Conservation (phyloP, 352 stramenopile genomes). For the Phytopythium kandeliae region DNA sequence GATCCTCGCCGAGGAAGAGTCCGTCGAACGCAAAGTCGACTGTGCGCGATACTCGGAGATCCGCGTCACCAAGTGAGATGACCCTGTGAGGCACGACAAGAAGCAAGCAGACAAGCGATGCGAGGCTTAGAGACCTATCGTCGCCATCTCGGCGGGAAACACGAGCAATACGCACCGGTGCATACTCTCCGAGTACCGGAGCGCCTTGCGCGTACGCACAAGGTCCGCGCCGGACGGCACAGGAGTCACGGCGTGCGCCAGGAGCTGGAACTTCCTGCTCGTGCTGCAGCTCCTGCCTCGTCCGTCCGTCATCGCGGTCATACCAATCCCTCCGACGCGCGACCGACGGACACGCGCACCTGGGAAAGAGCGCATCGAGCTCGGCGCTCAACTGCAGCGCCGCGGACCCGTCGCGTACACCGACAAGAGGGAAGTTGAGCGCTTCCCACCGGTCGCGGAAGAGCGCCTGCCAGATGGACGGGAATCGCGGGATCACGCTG, state of each 20-base stretch:
- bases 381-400: slow-evolving; percentile 31
- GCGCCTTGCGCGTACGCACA: slow-evolving; percentile 29
- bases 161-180: slow-evolving; percentile 25
- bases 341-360: slow-evolving; percentile 13
- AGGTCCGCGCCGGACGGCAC: slow-evolving; percentile 65
- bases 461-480: slow-evolving; percentile 48
- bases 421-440: slow-evolving; percentile 52
- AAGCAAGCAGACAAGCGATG: too few relatives aligned
- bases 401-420: slow-evolving; percentile 9
- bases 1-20: slow-evolving; percentile 44
- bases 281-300: slow-evolving; percentile 20
- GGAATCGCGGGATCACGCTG: slow-evolving; percentile 43
- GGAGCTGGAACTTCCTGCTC: slow-evolving; percentile 66
- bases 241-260: slow-evolving; percentile 55
- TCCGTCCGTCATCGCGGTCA: background rate
- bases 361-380: slow-evolving; percentile 37
- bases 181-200: slow-evolving; percentile 30
- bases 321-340: background rate
- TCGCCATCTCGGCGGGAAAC: too few relatives aligned
- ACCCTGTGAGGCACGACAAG: too few relatives aligned
- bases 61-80: slow-evolving; percentile 20
- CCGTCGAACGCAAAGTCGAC: slow-evolving; percentile 56
- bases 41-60: slow-evolving; percentile 12
- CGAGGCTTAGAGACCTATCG: too few relatives aligned
- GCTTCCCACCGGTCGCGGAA: slow-evolving; percentile 52